A percentile compares a stretch with the other conserved stretches of the same genome.
Evolutionary conservation across 202 grass and related monocot species (phyloP).

Genomic region (Panicum virgatum): DNA sequence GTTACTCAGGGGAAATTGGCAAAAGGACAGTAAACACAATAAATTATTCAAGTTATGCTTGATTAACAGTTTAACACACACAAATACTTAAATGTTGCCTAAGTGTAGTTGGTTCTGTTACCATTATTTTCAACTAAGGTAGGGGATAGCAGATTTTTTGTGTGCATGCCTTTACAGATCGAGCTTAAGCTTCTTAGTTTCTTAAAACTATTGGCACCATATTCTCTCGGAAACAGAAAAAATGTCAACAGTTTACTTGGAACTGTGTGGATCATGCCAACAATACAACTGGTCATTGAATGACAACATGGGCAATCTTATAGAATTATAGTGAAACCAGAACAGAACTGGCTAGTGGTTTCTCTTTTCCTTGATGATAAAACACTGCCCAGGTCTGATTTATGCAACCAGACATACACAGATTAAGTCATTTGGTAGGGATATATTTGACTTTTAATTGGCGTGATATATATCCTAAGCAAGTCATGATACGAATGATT

Average conservation of each 20-base stretch:
- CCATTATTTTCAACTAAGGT: neutral
- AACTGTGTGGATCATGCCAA: neutral
- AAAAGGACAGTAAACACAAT: neutral
- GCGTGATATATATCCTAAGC: neutral
- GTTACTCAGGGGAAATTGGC: neutral
- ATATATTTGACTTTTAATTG: neutral
- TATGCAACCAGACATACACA: neutral
- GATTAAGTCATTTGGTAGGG: neutral
- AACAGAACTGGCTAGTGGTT: neutral
- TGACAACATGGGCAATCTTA: neutral
- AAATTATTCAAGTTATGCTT: neutral
- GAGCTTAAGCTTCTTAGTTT: neutral
- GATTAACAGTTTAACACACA: constrained; percentile 17
- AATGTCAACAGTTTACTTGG: neutral
- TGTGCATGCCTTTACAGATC: neutral
- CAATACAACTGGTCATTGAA: neutral
- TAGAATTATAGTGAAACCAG: neutral
- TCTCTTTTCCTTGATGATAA: neutral
- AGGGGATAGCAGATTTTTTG: neutral
- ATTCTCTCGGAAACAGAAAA: neutral
- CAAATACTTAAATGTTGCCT: constrained; percentile 10
- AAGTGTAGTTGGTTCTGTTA: neutral
- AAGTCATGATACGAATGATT: neutral
- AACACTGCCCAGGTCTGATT: neutral
- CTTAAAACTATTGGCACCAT: neutral